These are phyloP conservation scores for Pseudonitzschia pungens DNA, from an alignment of 108 stramenopile species.

Conservation along the genomic window DNA sequence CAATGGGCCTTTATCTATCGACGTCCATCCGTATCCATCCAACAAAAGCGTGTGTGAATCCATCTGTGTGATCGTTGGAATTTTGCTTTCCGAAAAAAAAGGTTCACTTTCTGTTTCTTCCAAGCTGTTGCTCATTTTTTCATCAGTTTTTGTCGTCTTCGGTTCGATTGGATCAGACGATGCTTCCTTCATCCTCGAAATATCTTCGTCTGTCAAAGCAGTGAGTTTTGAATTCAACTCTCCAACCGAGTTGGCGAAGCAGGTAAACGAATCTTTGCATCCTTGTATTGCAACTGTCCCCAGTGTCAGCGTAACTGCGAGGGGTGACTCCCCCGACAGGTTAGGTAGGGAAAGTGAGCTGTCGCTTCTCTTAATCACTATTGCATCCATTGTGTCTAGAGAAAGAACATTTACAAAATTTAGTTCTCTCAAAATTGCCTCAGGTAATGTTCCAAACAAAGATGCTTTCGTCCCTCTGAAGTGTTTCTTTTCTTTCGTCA, in stretches of 20 bases:
- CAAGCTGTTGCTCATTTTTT: neutral
- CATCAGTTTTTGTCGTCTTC: neutral
- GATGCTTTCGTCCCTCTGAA: neutral
- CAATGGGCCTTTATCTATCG: conserved; percentile 58
- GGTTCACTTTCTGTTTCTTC: neutral
- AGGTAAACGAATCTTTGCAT: conserved; percentile 82
- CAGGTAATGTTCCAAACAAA: conserved; percentile 29
- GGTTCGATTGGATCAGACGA: neutral
- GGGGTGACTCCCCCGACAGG: conserved; percentile 38
- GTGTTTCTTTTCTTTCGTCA: neutral
- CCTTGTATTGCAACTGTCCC: conserved; percentile 53
- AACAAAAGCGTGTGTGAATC: conserved; percentile 27
- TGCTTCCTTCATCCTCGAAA: conserved; percentile 24
- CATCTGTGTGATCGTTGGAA: neutral
- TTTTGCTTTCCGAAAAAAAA: neutral
- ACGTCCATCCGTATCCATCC: conserved; percentile 79
- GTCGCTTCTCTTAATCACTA: conserved; percentile 25
- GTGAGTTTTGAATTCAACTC: conserved; percentile 61
- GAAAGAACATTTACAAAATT: conserved; percentile 59
- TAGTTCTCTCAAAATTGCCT: conserved; percentile 52
- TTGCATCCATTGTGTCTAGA: conserved; percentile 61
- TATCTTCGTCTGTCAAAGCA: conserved; percentile 45
- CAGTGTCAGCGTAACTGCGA: conserved; percentile 43
- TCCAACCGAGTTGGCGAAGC: conserved; percentile 57
- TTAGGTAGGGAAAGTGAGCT: neutral